phyloP scores from a whole-genome alignment of 305 asterid genomes.

The Solanum hybrid region DNA sequence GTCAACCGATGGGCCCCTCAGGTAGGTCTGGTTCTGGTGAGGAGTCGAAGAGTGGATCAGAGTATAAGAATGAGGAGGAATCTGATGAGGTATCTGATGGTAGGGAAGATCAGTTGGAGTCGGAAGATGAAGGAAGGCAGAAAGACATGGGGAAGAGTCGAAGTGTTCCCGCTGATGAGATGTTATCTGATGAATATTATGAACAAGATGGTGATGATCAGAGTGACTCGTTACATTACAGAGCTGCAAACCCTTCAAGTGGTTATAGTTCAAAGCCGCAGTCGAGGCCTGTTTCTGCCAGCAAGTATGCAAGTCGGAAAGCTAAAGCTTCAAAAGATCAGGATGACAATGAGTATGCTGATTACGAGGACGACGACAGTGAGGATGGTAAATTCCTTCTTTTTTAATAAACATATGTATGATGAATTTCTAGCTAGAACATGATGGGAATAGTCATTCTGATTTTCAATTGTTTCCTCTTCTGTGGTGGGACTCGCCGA shows the following conservation, averaged over 20 bases:
- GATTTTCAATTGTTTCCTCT: background rate
- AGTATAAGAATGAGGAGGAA: constrained; percentile 55
- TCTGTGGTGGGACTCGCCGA: background rate
- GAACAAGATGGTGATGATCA: constrained; percentile 95
- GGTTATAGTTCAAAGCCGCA: constrained; percentile 48
- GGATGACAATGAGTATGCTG: constrained; percentile 32
- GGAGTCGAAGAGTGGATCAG: constrained; percentile 88
- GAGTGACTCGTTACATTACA: constrained; percentile 55
- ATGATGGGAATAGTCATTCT: background rate
- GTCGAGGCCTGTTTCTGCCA: constrained; percentile 35
- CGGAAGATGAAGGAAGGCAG: constrained; percentile 46
- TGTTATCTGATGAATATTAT: constrained; percentile 97
- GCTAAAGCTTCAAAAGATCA: constrained; percentile 24
- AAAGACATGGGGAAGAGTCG: constrained; percentile 47
- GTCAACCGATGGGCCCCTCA: constrained; percentile 33
- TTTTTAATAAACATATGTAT: background rate
- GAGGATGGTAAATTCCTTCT: constrained; percentile 50
- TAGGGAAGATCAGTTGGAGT: constrained; percentile 48
- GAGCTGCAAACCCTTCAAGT: constrained; percentile 40
- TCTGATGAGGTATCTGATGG: constrained; percentile 72
- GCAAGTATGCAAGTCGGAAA: constrained; percentile 40
- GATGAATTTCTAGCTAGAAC: background rate
- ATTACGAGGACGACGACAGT: constrained; percentile 49
- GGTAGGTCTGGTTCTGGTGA: constrained; percentile 71
- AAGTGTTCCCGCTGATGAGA: constrained; percentile 75